Evolutionary conservation across 768 basidiomycete genomes (phyloP).

Genomic region (Mrakia hoshinonis): DNA sequence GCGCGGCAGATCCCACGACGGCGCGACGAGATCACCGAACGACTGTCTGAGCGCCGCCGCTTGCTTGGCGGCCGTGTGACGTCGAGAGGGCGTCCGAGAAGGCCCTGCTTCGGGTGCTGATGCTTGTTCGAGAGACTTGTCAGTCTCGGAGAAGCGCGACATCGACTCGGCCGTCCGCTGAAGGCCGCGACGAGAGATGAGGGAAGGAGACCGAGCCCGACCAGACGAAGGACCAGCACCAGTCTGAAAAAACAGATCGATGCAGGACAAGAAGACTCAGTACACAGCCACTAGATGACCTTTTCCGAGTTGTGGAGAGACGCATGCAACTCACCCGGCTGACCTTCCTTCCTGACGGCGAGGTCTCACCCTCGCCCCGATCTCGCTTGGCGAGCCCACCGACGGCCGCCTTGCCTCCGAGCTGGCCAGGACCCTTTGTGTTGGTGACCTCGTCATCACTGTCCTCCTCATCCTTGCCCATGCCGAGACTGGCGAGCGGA

Average conservation of each 20-base stretch:
- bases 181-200: constrained; percentile 48
- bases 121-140: constrained; percentile 22
- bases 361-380: constrained; percentile 23
- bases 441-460: constrained; percentile 19
- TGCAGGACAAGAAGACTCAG: too few relatives aligned
- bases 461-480: constrained; percentile 24
- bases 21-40: constrained; percentile 3
- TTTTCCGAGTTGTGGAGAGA: not conserved
- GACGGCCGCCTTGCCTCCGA: constrained; percentile 13
- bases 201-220: constrained; percentile 22
- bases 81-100: constrained; percentile 19
- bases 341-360: constrained; percentile 7
- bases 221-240: not conserved
- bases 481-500: constrained; percentile 24
- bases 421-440: constrained; percentile 1
- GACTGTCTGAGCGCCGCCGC: not conserved
- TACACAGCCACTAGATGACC: too few relatives aligned
- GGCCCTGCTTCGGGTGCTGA: constrained; percentile 23
- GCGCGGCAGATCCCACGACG: not conserved
- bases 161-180: constrained; percentile 66
- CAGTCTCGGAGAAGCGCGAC: constrained; percentile 56
- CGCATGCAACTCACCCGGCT: not conserved
- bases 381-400: constrained; percentile 28
- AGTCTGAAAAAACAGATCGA: not conserved
- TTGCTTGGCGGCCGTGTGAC: constrained; percentile 1